Conservation (phyloP, 1,284 basidiomycete species). For the Cutaneotrichosporon sp. region DNA sequence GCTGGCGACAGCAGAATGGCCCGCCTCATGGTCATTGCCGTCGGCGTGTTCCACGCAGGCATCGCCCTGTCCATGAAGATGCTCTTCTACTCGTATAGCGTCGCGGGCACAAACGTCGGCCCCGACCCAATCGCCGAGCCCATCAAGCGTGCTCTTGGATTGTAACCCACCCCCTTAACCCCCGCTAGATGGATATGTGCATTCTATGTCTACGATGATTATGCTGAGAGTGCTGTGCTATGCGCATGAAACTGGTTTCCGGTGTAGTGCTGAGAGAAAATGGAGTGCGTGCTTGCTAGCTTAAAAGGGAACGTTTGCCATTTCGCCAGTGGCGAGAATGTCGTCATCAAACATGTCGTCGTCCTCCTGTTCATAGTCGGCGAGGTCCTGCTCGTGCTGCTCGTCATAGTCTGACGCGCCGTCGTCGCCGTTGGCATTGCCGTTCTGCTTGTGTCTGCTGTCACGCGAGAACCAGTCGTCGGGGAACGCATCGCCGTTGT, state of each 20-base stretch:
- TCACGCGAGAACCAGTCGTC: slow-evolving; percentile 21
- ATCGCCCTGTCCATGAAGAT: slow-evolving; percentile 78
- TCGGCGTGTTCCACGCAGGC: slow-evolving; percentile 64
- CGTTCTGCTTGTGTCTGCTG: slow-evolving; percentile 15
- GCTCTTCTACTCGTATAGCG: slow-evolving; percentile 65
- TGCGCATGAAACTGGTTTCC: not conserved
- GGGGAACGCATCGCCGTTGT: slow-evolving; percentile 34
- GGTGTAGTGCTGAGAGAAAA: not conserved
- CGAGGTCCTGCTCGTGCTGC: slow-evolving; percentile 20
- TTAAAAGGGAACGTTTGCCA: slow-evolving; percentile 72
- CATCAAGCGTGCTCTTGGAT: not conserved
- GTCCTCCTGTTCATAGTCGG: slow-evolving; percentile 17
- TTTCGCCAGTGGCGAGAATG: slow-evolving; percentile 70
- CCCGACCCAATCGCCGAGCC: not conserved
- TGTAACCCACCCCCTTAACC: not conserved
- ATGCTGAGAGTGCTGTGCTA: not conserved
- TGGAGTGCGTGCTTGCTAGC: not conserved
- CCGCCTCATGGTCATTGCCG: slow-evolving; percentile 66
- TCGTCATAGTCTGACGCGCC: slow-evolving; percentile 12
- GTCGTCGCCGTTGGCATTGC: not conserved
- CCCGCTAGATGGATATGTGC: not conserved
- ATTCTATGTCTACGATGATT: slow-evolving; percentile 1
- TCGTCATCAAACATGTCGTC: slow-evolving; percentile 64
- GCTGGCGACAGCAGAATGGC: slow-evolving; percentile 78
- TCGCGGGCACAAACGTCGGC: not conserved